Percentiles rank a stretch among this genome's conserved stretches.
These are phyloP conservation scores for Corymbia calophylla DNA, from an alignment of 441 rosid species.

Conservation along the genomic window DNA sequence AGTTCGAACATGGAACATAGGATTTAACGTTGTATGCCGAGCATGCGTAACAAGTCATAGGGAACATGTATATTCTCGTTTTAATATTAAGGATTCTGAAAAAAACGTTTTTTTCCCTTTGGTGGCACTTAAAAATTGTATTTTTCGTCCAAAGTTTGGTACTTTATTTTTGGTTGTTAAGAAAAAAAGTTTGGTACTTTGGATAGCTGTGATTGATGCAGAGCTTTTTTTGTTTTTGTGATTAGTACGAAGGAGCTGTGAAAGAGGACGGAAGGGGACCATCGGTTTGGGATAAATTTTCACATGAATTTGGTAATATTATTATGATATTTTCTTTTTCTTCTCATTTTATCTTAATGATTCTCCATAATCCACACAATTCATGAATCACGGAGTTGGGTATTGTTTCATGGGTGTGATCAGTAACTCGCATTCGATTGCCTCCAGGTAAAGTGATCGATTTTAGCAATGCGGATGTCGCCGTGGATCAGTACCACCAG, in stretches of 20 bases:
- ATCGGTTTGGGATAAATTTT: slow-evolving; percentile 79
- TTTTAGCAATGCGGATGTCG: slow-evolving; percentile 76
- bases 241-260: slow-evolving; percentile 92
- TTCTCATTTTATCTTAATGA: neutral
- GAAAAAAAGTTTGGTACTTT: neutral
- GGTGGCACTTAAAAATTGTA: neutral
- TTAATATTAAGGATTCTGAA: neutral
- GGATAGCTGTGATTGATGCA: neutral
- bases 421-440: neutral
- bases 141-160: neutral
- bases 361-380: neutral
- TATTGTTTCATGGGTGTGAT: neutral
- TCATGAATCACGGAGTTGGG: neutral
- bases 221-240: neutral
- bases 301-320: slow-evolving; percentile 60
- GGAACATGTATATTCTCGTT: neutral
- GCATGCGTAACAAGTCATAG: neutral
- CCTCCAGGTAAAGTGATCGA: slow-evolving; percentile 53
- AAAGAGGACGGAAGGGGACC: slow-evolving; percentile 82
- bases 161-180: neutral
- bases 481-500: slow-evolving; percentile 86
- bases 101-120: neutral
- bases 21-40: neutral
- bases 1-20: neutral
- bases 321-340: neutral